These are phyloP conservation scores for Fusarium dimerum DNA, from an alignment of 2,329 filamentous ascomycete species.

Conservation along the genomic window DNA sequence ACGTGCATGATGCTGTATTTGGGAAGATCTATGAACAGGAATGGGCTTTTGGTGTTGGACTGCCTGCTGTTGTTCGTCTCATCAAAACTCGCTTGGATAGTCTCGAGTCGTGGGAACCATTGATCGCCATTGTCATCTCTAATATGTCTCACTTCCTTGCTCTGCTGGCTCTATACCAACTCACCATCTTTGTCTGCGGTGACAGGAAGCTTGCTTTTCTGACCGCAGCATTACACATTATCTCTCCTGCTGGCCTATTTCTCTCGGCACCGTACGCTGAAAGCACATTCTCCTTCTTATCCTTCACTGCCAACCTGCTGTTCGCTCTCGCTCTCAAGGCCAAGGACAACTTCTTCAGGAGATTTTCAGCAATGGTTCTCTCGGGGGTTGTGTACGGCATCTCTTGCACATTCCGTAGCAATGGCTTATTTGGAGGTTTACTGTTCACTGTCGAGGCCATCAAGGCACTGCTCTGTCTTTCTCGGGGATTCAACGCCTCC, in stretches of 20 bases:
- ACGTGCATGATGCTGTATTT: constrained; percentile 59
- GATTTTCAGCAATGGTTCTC: constrained; percentile 56
- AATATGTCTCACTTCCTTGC: constrained; percentile 77
- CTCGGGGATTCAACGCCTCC: constrained; percentile 30
- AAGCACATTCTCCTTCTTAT: constrained; percentile 74
- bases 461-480: constrained; percentile 33
- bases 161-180: constrained; percentile 68
- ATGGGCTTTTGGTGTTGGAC: constrained; percentile 71
- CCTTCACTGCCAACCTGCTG: constrained; percentile 70
- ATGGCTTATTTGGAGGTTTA: constrained; percentile 81
- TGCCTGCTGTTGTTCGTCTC: constrained; percentile 46
- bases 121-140: constrained; percentile 67
- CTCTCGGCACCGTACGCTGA: constrained; percentile 86
- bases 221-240: constrained; percentile 72
- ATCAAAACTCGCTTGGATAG: constrained; percentile 27
- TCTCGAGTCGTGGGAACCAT: constrained; percentile 34
- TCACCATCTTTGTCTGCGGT: constrained; percentile 60
- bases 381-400: constrained; percentile 71
- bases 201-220: constrained; percentile 62
- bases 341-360: constrained; percentile 25
- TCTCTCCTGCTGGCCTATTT: constrained; percentile 88
- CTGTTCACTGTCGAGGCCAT: constrained; percentile 68
- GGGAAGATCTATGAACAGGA: constrained; percentile 79
- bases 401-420: constrained; percentile 76
- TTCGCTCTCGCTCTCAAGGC: constrained; percentile 55